A percentile compares a stretch with the other conserved stretches of the same genome.
phyloP scores from a whole-genome alignment of 2,329 filamentous ascomycete species.

The Didymella exigua region DNA sequence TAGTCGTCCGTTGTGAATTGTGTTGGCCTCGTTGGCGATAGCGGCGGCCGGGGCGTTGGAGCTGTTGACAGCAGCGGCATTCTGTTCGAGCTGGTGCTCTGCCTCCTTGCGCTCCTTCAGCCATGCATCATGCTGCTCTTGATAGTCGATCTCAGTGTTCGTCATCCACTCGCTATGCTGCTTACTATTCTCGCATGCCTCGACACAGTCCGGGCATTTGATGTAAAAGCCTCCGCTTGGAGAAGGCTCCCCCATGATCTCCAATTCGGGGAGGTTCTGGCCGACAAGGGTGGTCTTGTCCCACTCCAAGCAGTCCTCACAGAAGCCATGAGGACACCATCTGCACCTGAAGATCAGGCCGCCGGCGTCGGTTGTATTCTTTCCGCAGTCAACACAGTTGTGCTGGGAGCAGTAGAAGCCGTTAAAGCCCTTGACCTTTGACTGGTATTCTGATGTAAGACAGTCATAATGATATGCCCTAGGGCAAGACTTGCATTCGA shows the following conservation, averaged over 20 bases:
- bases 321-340: conserved; percentile 62
- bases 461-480: conserved; percentile 61
- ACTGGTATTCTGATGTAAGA: conserved; percentile 49
- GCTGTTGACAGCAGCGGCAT: conserved; percentile 6
- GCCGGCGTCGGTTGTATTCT: conserved; percentile 57
- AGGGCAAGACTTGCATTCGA: conserved; percentile 60
- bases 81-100: conserved; percentile 22
- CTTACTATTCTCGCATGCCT: conserved; percentile 21
- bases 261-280: conserved; percentile 59
- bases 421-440: conserved; percentile 51
- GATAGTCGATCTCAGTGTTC: conserved; percentile 29
- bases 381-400: conserved; percentile 59
- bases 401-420: conserved; percentile 64
- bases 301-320: conserved; percentile 65
- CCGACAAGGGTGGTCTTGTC: conserved; percentile 57
- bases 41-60: background rate
- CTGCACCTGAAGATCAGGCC: conserved; percentile 60
- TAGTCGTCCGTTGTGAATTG: background rate
- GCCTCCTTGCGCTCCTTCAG: conserved; percentile 23
- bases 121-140: conserved; percentile 32
- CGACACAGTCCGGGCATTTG: conserved; percentile 54
- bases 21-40: background rate
- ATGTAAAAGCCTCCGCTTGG: conserved; percentile 58
- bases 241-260: conserved; percentile 54
- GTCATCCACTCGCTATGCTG: conserved; percentile 33